Conservation (phyloP, 75 land plant species). For the Pinus tabuliformis region DNA sequence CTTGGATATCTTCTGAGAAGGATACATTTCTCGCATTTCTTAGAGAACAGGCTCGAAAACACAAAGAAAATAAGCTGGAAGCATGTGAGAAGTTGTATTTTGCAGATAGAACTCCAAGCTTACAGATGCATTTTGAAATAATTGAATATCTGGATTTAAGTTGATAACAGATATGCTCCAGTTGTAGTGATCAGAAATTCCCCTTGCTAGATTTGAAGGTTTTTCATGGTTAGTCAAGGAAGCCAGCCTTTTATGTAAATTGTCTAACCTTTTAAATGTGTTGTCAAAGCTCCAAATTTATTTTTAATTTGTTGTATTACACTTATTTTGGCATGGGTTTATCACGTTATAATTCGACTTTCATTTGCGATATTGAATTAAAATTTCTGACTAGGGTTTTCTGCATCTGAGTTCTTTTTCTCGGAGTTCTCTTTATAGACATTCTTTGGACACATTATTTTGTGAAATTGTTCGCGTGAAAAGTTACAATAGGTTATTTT, state of each 20-base stretch:
- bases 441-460: not conserved
- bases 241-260: constrained; percentile 1
- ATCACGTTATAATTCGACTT: not conserved
- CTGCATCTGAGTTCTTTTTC: not conserved
- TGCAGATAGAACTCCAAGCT: constrained; percentile 39
- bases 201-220: not conserved
- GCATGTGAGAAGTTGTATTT: constrained; percentile 71
- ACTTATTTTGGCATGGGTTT: not conserved
- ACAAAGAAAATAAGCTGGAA: constrained; percentile 45
- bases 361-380: too few relatives aligned
- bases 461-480: not conserved
- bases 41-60: constrained; percentile 28
- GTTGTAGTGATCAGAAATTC: not conserved
- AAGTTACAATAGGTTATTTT: not conserved
- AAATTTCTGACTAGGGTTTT: too few relatives aligned
- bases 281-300: not conserved
- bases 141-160: constrained; percentile 59
- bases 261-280: not conserved
- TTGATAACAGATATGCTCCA: constrained; percentile 10
- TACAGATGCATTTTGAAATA: constrained; percentile 97
- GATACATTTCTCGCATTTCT: constrained; percentile 46
- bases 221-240: not conserved
- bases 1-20: constrained; percentile 73
- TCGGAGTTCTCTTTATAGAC: not conserved
- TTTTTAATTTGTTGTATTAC: not conserved